Conservation (phyloP, 306 rosid species). For the Pachyrhizus erosus region DNA sequence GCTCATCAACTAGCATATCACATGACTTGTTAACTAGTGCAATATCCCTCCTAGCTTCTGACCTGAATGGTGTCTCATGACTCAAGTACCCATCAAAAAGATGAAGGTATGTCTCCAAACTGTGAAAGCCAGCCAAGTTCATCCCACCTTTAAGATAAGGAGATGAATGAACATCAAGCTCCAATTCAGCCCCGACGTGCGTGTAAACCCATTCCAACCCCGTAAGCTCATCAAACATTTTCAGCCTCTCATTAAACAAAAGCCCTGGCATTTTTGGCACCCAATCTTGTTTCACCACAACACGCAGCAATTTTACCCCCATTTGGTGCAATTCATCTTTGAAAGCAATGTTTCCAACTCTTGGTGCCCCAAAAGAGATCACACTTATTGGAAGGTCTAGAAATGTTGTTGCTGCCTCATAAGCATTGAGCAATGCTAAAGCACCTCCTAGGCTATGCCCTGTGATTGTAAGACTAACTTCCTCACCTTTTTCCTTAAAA, state of each 20-base stretch:
- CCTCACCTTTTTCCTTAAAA: slow-evolving; percentile 55
- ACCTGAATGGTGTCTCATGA: slow-evolving; percentile 42
- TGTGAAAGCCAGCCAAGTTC: slow-evolving; percentile 61
- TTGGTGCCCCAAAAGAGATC: slow-evolving; percentile 74
- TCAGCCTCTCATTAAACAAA: slow-evolving; percentile 57
- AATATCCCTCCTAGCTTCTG: slow-evolving; percentile 66
- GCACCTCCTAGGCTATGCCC: slow-evolving; percentile 89
- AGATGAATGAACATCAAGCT: slow-evolving; percentile 58
- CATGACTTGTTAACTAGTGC: slow-evolving; percentile 74
- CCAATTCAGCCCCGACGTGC: slow-evolving; percentile 63
- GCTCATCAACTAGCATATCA: slow-evolving; percentile 67
- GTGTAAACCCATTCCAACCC: slow-evolving; percentile 67
- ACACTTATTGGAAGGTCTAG: slow-evolving; percentile 56
- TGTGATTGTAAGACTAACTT: slow-evolving; percentile 68
- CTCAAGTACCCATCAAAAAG: slow-evolving; percentile 65
- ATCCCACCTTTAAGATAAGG: slow-evolving; percentile 60
- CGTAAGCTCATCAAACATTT: slow-evolving; percentile 51
- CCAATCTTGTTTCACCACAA: slow-evolving; percentile 62
- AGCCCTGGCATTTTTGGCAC: slow-evolving; percentile 68
- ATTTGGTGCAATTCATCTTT: slow-evolving; percentile 56
- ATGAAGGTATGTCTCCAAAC: slow-evolving; percentile 74
- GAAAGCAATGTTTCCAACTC: slow-evolving; percentile 74
- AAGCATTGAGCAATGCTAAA: slow-evolving; percentile 64
- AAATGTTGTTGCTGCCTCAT: slow-evolving; percentile 53
- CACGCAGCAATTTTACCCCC: slow-evolving; percentile 57